Base-by-base conservation (phyloP, 805 yeast species). In the Soucietia sequanensis region DNA sequence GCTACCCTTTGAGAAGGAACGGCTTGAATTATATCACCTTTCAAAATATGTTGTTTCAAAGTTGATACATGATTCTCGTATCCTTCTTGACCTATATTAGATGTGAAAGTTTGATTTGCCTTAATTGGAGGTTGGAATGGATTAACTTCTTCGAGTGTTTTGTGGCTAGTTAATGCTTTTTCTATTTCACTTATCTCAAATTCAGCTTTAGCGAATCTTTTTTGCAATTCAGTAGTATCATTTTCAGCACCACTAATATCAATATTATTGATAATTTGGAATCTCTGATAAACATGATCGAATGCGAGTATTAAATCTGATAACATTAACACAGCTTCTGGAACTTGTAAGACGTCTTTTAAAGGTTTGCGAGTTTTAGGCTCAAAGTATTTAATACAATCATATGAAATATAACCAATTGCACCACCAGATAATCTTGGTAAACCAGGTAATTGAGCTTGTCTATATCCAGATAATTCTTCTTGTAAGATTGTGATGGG, bases 1-100 rank as follows among this genome's bases (percentile, higher is more conserved):
- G 95, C 87, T 18, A 93, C 89, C 55, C 99, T 76, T 69, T 93
- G 99, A 1, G 97, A 90, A 5, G 99, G 99, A 16, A 93, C 99
- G 1, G 95, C 96, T 63, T 93, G 99, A 65, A 93, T 85, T 38
- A 93, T 87, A 54, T 93, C 98, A 39, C 99, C 99, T 47, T 79
- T 78, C 50, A 81, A 63, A 49, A 93, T 93, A 54, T 91, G 96
- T 27, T 76, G 62, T 54, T 89, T 89, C 53, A 93, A 73, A 10
- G 61, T 71, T 9, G 68, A 58, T 25, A 93, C 99, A 59, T 87
- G 95, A 20, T 51, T 50, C 62, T 93, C 95, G 58, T 93, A 93
- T 32, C 99, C 99, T 38, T 80, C 85, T 65, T 88, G 85, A 30
- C 98, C 99, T 44, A 91, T 79, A 59, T 93, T 93, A 6, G 97